Base-by-base conservation (phyloP, 1,139 yeast genomes). In the Kodamaea sp. region DNA sequence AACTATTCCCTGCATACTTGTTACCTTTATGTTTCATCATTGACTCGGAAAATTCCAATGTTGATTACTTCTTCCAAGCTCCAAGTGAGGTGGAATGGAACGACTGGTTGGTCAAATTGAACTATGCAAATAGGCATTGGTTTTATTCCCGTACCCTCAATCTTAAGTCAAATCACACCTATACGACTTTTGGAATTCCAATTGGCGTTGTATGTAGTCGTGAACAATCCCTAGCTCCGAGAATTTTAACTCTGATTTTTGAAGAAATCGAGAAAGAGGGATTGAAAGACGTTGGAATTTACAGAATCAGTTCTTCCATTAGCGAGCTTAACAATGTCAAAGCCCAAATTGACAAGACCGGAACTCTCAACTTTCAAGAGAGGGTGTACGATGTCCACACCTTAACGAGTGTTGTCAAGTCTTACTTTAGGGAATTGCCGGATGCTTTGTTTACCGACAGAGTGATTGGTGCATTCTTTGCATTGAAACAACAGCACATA, bases 251-350 rank as follows among this genome's bases (percentile, higher is more conserved):
- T 22, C 69, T 72, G 34, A 63, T 92, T 20, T 71, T 89, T 47
- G 70, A 70, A 29, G 95, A 83, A 48, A 82, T 92, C 43, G 97
- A 92, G 55, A 61, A 69, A 19, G 78, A 90, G 36, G 97, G 97
- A 1, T 59, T 92, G 23, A 87, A 86, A 43, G 97, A 90, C 55
- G 87, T 88, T 40, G 98, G 98, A 15, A 69, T 92, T 14, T 92
- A 92, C 58, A 80, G 98, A 57, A 86, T 90, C 42, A 87, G 96
- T 40, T 94, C 97, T 0, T 87, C 97, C 0, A 66, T 88, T 28
- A 85, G 87, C 29, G 87, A 88, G 35, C 80, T 92, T 42, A 78
- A 75, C 41, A 73, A 78, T 16, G 70, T 89, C 42, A 87, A 83
- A 55, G 66, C 70, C 8, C 80, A 80, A 24, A 86, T 92, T 55